These are phyloP conservation scores for Colletotrichum sp. DNA, from an alignment of 2,329 filamentous ascomycete species.

Conservation along the genomic window DNA sequence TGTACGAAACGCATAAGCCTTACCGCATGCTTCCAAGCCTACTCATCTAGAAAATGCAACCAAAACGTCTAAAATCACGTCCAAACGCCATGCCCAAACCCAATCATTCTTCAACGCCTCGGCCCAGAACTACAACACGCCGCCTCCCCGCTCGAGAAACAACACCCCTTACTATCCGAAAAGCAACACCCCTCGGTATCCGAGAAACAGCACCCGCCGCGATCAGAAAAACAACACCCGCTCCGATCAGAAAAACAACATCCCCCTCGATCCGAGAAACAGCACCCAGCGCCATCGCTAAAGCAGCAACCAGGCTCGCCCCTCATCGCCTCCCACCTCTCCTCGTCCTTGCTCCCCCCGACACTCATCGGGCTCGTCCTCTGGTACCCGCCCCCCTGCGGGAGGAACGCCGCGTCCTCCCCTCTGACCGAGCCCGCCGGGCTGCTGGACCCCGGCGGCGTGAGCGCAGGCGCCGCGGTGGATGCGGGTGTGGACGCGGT, in stretches of 20 bases:
- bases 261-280: not conserved
- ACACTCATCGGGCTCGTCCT: not conserved
- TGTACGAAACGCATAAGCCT: too few species aligned
- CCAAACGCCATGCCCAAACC: too few species aligned
- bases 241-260: not conserved
- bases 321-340: not conserved
- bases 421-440: not conserved
- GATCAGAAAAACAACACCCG: not conserved
- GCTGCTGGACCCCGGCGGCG: not conserved
- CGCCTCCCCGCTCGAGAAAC: not conserved
- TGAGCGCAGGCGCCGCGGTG: not conserved
- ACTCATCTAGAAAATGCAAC: too few species aligned
- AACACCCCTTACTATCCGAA: not conserved
- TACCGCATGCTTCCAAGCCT: too few species aligned
- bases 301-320: not conserved
- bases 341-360: not conserved
- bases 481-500: not conserved
- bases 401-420: not conserved
- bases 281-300: not conserved
- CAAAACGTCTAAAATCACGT: too few species aligned
- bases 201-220: not conserved
- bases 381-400: not conserved
- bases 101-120: not conserved
- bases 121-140: not conserved
- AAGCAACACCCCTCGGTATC: not conserved